Evolutionary conservation across 441 rosid genomes (phyloP), one percentile per base, ranked within the genome.

Genomic region (Syzygium malaccense): DNA sequence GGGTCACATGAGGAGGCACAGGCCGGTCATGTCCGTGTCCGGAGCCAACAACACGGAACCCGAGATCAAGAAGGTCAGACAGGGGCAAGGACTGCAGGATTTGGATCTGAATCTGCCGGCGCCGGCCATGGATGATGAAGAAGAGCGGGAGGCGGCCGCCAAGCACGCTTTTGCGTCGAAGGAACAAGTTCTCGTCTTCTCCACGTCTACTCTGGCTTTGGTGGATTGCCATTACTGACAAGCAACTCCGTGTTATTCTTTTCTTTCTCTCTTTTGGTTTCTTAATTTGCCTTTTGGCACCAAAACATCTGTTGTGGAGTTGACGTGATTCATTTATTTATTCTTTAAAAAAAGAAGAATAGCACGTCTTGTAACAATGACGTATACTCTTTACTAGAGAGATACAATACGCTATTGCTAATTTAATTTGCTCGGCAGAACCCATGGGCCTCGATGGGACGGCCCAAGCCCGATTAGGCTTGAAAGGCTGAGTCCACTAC

Each of bases 1-100:
- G 9, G 97, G 97, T 26, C 97, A 95, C 71, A 94, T 95, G 97
- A 92, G 97, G 79, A 90, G 95, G 88, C 97, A 95, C 85, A 88
- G 96, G 91, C 88, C 90, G 7, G 18, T 90, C 32, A 25, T 41
- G 25, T 23, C 83, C 9, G 85, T n/a, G 30, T 14, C 83, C 23
- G 51, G 64, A 64, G 51, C 26, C 7, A 13, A 23, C 85, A 78
- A 45, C 62, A 5, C 41, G 45, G 45, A 85, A 26, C n/a, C 26
- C 13, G 49, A 32, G 49, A 41, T 26, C 86, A 53, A 49, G 91
- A 88, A 41, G 64, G 86, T 49, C 45, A 25, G 75, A 86, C 85
- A 91, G 88, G 89, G 32, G 88, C 87, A 18, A 91, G 87, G 90
- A 87, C 86, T 78, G 32, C 37, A 91, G 58, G 91, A 85, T 30